phyloP scores from a whole-genome alignment of 2,329 filamentous ascomycete genomes.

The Trichoderma polysporum region DNA sequence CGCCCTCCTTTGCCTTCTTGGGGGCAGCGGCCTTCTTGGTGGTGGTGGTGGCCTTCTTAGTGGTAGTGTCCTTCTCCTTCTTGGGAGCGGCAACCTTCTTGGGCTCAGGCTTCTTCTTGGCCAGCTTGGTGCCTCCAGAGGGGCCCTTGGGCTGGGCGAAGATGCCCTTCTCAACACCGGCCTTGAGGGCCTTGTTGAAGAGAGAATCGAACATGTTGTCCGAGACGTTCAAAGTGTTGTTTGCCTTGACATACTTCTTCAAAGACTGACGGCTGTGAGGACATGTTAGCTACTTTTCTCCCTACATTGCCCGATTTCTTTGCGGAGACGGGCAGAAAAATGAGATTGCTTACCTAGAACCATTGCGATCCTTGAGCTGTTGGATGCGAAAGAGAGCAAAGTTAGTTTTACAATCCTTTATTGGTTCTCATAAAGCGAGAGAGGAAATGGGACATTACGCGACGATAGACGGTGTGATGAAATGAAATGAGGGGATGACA shows the following conservation, averaged over 20 bases:
- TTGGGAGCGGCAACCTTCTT: conserved; percentile 39
- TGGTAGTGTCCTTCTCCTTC: conserved; percentile 36
- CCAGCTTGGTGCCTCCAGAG: conserved; percentile 89
- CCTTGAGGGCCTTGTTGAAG: conserved; percentile 82
- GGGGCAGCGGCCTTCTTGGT: conserved; percentile 34
- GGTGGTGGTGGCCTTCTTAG: conserved; percentile 38
- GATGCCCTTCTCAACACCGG: conserved; percentile 80
- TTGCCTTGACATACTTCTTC: conserved; percentile 61
- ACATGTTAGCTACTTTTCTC: conserved; percentile 22
- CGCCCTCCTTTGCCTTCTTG: conserved; percentile 33
- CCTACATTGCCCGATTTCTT: neutral
- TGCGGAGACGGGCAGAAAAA: neutral
- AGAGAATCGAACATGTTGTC: conserved; percentile 66
- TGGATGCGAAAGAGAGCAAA: conserved; percentile 29
- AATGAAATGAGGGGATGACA: neutral
- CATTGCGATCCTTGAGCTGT: conserved; percentile 63
- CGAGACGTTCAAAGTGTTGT: conserved; percentile 49
- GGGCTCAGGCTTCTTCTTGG: conserved; percentile 64
- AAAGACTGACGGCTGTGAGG: conserved; percentile 54
- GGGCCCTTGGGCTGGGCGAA: conserved; percentile 90
- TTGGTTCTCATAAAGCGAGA: neutral
- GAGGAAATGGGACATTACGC: neutral
- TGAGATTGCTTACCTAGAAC: conserved; percentile 42
- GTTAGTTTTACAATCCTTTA: conserved; percentile 39
- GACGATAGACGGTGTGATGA: conserved; percentile 2